Evolutionary conservation across 768 basidiomycete genomes (phyloP).

Genomic region (Mycena crocata): DNA sequence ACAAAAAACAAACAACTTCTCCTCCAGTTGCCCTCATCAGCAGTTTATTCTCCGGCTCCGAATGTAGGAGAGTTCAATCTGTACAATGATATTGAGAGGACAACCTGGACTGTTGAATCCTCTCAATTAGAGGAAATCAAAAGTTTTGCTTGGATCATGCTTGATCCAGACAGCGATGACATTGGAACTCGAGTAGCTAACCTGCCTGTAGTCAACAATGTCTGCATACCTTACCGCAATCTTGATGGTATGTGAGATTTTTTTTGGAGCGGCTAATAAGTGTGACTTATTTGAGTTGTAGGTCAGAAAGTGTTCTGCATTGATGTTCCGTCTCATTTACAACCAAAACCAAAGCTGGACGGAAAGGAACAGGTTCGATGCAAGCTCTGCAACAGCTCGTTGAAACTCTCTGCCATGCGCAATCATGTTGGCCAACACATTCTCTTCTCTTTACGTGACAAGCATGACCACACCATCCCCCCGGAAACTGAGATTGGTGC

Average conservation of each 20-base stretch:
- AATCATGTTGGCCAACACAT: constrained; percentile 22
- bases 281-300: neutral
- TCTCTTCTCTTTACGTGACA: constrained; percentile 7
- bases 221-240: constrained; percentile 6
- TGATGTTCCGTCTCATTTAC: constrained; percentile 1
- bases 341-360: constrained; percentile 1
- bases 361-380: constrained; percentile 1
- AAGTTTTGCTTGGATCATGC: constrained; percentile 12
- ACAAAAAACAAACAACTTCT: constrained; percentile 13
- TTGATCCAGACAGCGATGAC: constrained; percentile 12
- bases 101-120: constrained; percentile 4
- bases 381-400: neutral
- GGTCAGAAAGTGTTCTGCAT: neutral
- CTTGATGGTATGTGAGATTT: constrained; percentile 5
- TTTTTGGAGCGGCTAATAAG: neutral
- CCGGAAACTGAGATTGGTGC: neutral
- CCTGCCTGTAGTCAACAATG: constrained; percentile 4
- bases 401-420: constrained; percentile 7
- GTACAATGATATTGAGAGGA: neutral
- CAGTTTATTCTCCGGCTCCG: neutral
- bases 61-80: constrained; percentile 4
- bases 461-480: neutral
- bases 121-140: constrained; percentile 6
- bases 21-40: constrained; percentile 1
- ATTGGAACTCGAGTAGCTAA: neutral